Evolutionary conservation across 2,329 filamentous ascomycete genomes (phyloP), one percentile per base, ranked within the genome.

Genomic region (Fusarium transvaalense): DNA sequence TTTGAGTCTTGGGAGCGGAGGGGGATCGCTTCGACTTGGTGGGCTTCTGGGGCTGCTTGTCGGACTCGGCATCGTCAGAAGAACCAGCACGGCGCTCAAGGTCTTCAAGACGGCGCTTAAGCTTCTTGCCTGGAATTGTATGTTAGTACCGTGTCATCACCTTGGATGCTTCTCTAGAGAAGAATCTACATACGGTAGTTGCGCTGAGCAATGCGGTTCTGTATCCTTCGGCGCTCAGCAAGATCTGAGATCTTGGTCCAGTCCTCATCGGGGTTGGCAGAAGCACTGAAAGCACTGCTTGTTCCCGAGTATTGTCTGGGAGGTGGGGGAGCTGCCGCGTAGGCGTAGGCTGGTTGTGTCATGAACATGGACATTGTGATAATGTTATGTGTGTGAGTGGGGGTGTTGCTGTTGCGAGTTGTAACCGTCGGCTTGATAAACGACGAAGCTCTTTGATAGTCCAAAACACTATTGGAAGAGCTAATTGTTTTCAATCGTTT

Each of bases 231-330:
- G 77, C 96, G 90, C 83, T 98, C 95, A 52, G 94, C 95, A 63
- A 98, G 90, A 80, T 98, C 95, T 60, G 95, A 97, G 79, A 98
- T 97, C 88, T 97, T 97, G 78, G 95, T 97, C 95, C 95, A 98
- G 83, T 98, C 95, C 83, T 98, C 95, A 77, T 97, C 94, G 56
- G 95, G 92, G 79, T 97, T 97, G 74, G 94, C 95, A 69, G 93
- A 97, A 75, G 91, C 92, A 82, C 93, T 97, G 85, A 97, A 97
- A 74, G 95, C 95, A 82, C 93, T 97, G 83, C 93, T 97, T 66
- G 92, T 97, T 78, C 90, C 86, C 39, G 88, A 85, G 74, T 91
- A 90, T 77, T 93, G 90, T 78, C 91, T 88, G 52, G 89, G 85
- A 56, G 83, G 74, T 69, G 64, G 76, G 56, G 73, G 75, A 64